phyloP scores from a whole-genome alignment of 257 asterid species.

The Solanum ossicruentum region DNA sequence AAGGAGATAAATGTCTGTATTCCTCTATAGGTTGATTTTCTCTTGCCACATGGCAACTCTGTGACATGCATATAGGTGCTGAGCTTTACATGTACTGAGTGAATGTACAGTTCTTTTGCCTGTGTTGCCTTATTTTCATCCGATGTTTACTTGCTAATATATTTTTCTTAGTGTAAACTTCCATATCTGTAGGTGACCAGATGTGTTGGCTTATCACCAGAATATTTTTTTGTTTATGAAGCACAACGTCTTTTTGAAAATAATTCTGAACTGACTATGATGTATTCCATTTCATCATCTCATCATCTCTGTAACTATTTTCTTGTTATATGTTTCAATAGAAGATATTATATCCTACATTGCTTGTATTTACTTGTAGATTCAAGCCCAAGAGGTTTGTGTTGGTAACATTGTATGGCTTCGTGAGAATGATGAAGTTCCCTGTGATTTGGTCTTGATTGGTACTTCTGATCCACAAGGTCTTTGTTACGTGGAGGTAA shows the following conservation, averaged over 20 bases:
- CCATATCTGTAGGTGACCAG: background rate
- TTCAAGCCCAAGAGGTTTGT: conserved; percentile 82
- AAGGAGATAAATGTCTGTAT: background rate
- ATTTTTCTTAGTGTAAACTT: background rate
- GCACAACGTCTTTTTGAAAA: background rate
- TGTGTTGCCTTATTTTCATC: background rate
- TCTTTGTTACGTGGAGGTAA: conserved; percentile 89
- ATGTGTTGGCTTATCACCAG: background rate
- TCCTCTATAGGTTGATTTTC: background rate
- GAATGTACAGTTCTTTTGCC: background rate
- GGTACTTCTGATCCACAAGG: conserved; percentile 96
- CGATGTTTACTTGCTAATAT: background rate
- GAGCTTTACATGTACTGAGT: background rate
- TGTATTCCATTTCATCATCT: background rate
- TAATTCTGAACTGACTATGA: background rate
- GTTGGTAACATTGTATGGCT: conserved; percentile 95
- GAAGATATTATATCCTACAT: background rate
- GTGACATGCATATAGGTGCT: background rate
- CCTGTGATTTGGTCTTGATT: conserved; percentile 91
- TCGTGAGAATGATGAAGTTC: conserved; percentile 98
- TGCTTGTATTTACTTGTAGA: conserved; percentile 25
- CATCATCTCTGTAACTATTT: background rate
- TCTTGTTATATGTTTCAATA: background rate
- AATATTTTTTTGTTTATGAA: background rate
- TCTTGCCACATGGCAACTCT: background rate